Evolutionary conservation across 1,284 basidiomycete genomes (phyloP).

Genomic region (Apiotrichum gamsii): DNA sequence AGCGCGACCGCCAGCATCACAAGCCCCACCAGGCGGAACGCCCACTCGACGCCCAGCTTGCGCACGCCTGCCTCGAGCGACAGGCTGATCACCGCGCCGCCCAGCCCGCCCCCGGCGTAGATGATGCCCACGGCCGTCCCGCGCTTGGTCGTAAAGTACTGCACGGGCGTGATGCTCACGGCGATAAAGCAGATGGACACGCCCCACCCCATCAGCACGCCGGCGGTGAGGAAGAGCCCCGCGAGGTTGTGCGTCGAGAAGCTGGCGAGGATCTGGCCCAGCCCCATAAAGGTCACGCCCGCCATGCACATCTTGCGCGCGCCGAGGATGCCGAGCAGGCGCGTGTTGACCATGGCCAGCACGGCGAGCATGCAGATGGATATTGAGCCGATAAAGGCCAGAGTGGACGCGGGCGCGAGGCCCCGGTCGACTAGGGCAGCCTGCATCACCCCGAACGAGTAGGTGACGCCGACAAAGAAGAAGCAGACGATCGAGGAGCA

Average conservation of each 20-base stretch:
- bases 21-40: conserved; percentile 13
- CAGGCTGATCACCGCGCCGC: conserved; percentile 37
- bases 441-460: conserved; percentile 42
- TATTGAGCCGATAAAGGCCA: conserved; percentile 40
- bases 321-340: conserved; percentile 28
- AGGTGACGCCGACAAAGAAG: conserved; percentile 32
- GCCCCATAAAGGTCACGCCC: conserved; percentile 25
- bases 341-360: conserved; percentile 35
- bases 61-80: conserved; percentile 31
- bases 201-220: conserved; percentile 25
- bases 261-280: conserved; percentile 29
- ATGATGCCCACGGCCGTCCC: conserved; percentile 42
- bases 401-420: conserved; percentile 32
- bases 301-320: conserved; percentile 23
- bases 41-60: conserved; percentile 21
- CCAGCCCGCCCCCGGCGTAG: conserved; percentile 37
- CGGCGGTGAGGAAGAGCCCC: conserved; percentile 24
- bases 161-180: conserved; percentile 14
- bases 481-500: conserved; percentile 5
- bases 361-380: conserved; percentile 27
- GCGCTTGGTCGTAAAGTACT: conserved; percentile 36
- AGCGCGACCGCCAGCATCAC: conserved; percentile 3
- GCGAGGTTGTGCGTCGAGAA: conserved; percentile 24
- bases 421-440: conserved; percentile 26
- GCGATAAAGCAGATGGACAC: conserved; percentile 26